Evolutionary conservation across 345 rosid genomes (phyloP).

Genomic region (Eucalyptus albens): DNA sequence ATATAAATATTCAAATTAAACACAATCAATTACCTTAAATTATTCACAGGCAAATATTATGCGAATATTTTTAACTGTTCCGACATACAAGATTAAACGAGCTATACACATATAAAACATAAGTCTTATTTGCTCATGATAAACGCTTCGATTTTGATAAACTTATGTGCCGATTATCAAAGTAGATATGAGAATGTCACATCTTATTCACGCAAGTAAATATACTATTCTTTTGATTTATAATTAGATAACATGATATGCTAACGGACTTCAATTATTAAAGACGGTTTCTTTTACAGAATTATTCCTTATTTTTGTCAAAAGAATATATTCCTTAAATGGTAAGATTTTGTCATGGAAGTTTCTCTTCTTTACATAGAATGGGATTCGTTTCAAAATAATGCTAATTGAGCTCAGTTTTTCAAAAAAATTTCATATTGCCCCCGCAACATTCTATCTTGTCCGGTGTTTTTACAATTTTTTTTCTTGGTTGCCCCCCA

Average conservation of each 20-base stretch:
- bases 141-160: neutral
- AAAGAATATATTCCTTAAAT: neutral
- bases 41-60: neutral
- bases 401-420: neutral
- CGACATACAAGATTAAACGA: neutral
- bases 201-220: neutral
- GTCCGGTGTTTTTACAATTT: neutral
- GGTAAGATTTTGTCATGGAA: neutral
- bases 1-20: neutral
- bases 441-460: neutral
- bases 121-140: neutral
- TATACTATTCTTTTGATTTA: neutral
- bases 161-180: neutral
- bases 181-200: neutral
- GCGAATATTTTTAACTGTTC: neutral
- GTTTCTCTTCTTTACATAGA: neutral
- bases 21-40: neutral
- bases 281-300: neutral
- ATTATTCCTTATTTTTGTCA: neutral
- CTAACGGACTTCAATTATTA: neutral
- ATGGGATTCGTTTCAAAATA: neutral
- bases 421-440: neutral
- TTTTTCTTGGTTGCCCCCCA: neutral
- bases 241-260: neutral
- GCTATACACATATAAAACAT: neutral